A percentile compares a stretch with the other conserved stretches of the same genome.
Conservation (phyloP, 2,329 filamentous ascomycete species). For the Paecilomyces dactylethromorphus region DNA sequence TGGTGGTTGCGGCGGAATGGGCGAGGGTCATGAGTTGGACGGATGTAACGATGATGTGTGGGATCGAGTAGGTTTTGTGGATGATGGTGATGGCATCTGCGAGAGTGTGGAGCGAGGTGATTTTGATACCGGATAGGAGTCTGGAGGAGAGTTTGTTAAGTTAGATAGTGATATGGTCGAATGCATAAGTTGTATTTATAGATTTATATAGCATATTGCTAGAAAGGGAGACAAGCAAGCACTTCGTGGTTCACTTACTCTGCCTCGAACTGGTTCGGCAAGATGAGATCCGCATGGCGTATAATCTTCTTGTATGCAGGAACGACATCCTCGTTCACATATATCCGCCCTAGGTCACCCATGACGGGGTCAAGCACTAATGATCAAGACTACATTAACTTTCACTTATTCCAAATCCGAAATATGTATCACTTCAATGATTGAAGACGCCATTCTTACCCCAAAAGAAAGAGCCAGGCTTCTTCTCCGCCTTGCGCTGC, state of each 20-base stretch:
- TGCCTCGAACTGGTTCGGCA: slow-evolving; percentile 96
- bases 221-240: background rate
- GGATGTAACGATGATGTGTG: slow-evolving; percentile 89
- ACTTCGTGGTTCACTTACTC: slow-evolving; percentile 56
- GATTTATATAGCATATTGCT: background rate
- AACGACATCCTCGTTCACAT: slow-evolving; percentile 86
- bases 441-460: slow-evolving; percentile 33
- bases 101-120: slow-evolving; percentile 67
- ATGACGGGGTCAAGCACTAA: slow-evolving; percentile 90
- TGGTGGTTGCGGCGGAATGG: slow-evolving; percentile 32
- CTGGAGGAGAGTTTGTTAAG: slow-evolving; percentile 38
- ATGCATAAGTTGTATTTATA: background rate
- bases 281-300: slow-evolving; percentile 76
- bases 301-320: slow-evolving; percentile 81
- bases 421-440: background rate
- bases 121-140: slow-evolving; percentile 76
- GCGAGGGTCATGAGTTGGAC: slow-evolving; percentile 58
- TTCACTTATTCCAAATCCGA: background rate
- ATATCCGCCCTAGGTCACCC: slow-evolving; percentile 89
- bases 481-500: slow-evolving; percentile 55
- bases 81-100: slow-evolving; percentile 67
- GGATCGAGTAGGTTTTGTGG: slow-evolving; percentile 68
- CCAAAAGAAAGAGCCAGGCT: slow-evolving; percentile 85
- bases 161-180: background rate
- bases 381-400: background rate